Base-by-base conservation (phyloP, 441 rosid genomes). In the Populus hybrid region DNA sequence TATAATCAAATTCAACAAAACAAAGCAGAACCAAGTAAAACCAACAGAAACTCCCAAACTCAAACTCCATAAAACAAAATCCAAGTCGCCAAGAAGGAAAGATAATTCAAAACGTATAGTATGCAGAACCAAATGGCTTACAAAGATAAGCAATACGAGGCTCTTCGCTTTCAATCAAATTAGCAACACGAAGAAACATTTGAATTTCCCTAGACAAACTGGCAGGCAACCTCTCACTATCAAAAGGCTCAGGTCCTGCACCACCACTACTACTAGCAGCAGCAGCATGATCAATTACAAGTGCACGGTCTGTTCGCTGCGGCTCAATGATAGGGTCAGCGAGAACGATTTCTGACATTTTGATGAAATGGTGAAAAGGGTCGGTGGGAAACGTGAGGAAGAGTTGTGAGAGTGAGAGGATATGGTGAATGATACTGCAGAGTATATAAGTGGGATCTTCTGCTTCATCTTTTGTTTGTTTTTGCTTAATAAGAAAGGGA, bases 91-190 rank as follows among this genome's bases (percentile, higher is more conserved):
- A 35, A 59, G 10, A 20, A 42, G 50, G 8, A 10, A 10, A 42
- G 9, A 65, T 18, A 68, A 11, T 18, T 50, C 24, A 21, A 24
- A 6, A 24, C 8, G 32, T 10, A 38, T 16, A 53, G 61, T 6
- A 18, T 6, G 1, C 0, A 53, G 61, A 53, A 53, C 61, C 61
- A 65, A 11, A 53, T 1, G 53, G 42, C 91, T 74, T 72, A 94
- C 98, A 95, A 6, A 94, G 88, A 84, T 94, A 90, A 83, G 99
- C 98, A 80, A 90, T 71, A 10, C 97, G 98, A 84, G 99, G 95
- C 74, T 90, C 94, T 21, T 84, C 84, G 8, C 61, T 71, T 79
- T 91, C 95, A 20, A 94, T 83, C 86, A 86, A 82, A 82, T 95
- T 94, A 12, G 99, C 99, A 42, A 94, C 89, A 70, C 98, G 95